Conservation (phyloP, 345 rosid species). For the Carallia pectinifolia region DNA sequence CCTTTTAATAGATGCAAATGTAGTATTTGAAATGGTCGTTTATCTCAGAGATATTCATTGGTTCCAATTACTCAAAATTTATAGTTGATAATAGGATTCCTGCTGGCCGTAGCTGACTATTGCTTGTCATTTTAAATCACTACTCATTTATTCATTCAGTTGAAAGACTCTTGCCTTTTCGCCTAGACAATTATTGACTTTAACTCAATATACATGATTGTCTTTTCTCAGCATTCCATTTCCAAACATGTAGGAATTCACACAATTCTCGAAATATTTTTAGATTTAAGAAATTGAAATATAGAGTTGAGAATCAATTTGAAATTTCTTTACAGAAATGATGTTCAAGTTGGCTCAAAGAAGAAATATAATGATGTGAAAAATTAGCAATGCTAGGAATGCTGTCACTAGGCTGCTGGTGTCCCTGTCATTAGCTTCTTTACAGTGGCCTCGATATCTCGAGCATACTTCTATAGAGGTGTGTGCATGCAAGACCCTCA, state of each 20-base stretch:
- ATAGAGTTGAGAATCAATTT: constrained; percentile 18
- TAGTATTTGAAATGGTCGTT: neutral
- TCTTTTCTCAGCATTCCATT: no score
- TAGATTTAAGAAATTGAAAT: neutral
- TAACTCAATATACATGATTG: no score
- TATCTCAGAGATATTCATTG: neutral
- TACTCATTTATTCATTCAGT: no score
- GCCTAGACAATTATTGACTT: no score
- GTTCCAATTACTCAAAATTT: neutral
- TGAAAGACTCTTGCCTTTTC: no score
- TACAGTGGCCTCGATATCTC: neutral
- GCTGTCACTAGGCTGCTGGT: constrained; percentile 43
- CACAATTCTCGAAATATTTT: neutral
- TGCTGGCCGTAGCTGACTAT: no score
- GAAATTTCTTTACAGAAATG: constrained; percentile 51
- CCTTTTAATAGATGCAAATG: neutral
- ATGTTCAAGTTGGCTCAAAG: constrained; percentile 50
- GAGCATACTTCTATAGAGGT: neutral
- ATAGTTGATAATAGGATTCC: neutral
- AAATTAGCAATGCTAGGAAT: constrained; percentile 20
- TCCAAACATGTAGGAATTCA: no score
- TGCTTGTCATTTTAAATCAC: no score
- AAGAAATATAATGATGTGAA: constrained; percentile 64
- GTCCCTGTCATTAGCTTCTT: constrained; percentile 1
- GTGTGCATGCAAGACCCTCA: no score